These are phyloP conservation scores for Rhodotorula paludigena DNA, from an alignment of 768 basidiomycete species.

Conservation along the genomic window DNA sequence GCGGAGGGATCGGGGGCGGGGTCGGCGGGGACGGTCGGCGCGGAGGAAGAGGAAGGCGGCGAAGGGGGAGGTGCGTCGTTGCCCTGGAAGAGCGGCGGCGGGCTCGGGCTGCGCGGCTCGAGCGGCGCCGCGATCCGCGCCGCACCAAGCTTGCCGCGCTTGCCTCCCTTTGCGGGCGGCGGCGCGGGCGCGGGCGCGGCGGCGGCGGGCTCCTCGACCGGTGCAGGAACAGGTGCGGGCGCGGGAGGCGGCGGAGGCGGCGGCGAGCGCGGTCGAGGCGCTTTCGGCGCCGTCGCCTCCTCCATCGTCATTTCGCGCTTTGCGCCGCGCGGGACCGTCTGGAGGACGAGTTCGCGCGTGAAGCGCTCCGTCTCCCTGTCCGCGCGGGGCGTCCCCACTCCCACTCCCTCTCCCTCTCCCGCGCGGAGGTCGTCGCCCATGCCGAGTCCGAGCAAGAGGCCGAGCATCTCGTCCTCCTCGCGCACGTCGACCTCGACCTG, in stretches of 20 bases:
- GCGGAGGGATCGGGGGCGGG: not conserved
- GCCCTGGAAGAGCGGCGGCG: slow-evolving; percentile 29
- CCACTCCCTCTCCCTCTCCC: no score
- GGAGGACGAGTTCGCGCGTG: not conserved
- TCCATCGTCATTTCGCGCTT: slow-evolving; percentile 32
- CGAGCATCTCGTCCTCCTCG: slow-evolving; percentile 35
- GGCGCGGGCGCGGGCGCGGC: not conserved
- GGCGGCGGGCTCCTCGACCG: not conserved
- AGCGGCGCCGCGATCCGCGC: slow-evolving; percentile 7
- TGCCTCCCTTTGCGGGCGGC: not conserved
- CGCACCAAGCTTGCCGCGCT: slow-evolving; percentile 25
- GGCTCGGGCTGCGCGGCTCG: slow-evolving; percentile 13
- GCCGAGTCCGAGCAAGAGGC: slow-evolving; percentile 20
- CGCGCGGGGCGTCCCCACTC: not conserved
- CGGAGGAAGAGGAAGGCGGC: not conserved
- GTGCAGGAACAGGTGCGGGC: not conserved
- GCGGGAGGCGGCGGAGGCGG: slow-evolving; percentile 1
- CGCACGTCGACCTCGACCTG: slow-evolving; percentile 29
- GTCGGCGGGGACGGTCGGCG: not conserved
- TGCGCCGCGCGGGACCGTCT: slow-evolving; percentile 28
- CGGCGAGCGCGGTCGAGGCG: not conserved
- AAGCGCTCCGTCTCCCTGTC: no score
- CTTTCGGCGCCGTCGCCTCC: slow-evolving; percentile 23
- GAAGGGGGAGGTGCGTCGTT: not conserved
- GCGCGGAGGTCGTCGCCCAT: not conserved